phyloP scores from a whole-genome alignment of 2,329 filamentous ascomycete genomes.

The Phialocephala sp. region DNA sequence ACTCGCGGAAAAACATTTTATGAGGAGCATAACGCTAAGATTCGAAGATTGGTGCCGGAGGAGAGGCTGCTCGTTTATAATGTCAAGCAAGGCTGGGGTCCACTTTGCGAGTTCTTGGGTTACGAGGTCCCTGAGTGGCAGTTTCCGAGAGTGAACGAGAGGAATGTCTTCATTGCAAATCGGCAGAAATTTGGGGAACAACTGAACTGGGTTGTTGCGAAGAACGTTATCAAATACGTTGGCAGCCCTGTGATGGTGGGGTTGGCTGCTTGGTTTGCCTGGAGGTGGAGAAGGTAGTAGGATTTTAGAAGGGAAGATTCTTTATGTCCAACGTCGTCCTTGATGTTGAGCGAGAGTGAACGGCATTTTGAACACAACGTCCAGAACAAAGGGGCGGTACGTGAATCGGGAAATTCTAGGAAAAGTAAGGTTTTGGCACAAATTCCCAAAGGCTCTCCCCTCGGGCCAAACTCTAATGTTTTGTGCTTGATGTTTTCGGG shows the following conservation, averaged over 20 bases:
- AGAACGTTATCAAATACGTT: not conserved
- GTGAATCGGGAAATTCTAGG: too few species aligned
- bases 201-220: conserved; percentile 13
- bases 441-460: too few species aligned
- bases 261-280: not conserved
- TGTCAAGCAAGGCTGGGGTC: conserved; percentile 28
- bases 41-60: conserved; percentile 10
- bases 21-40: conserved; percentile 24
- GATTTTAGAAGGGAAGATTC: too few species aligned
- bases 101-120: conserved; percentile 27
- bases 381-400: too few species aligned
- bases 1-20: conserved; percentile 20
- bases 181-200: conserved; percentile 9
- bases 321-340: too few species aligned
- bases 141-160: conserved; percentile 29
- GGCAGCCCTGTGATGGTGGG: conserved; percentile 1
- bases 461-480: too few species aligned
- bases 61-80: conserved; percentile 23
- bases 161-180: conserved; percentile 14
- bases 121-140: conserved; percentile 14
- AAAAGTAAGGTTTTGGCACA: too few species aligned
- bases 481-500: too few species aligned
- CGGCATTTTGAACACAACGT: not conserved
- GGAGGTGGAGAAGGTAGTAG: not conserved
- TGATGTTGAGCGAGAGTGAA: not conserved